Base-by-base conservation (phyloP, 2,329 filamentous ascomycete species). In the Aureobasidium lini region DNA sequence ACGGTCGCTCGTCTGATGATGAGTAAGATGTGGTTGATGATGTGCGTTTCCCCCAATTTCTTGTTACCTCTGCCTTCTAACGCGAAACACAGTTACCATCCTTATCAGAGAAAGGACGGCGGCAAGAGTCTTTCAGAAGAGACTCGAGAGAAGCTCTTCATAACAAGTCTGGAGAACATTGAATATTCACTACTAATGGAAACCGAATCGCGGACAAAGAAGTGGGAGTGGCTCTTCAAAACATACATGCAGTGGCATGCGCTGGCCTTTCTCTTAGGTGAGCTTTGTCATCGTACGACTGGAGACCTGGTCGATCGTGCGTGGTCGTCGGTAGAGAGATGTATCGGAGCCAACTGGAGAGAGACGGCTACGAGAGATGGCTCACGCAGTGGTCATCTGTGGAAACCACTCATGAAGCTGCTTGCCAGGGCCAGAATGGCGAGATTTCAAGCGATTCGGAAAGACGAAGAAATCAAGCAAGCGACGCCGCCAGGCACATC, bases 11-110 rank as follows among this genome's bases (percentile, higher is more conserved):
- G 87, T 9, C 77, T 93, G 34, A 84, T 92, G 62, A 82, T 91
- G 73, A 85, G 85, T 56, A 93, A 91, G 72, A 84, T 91, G 77
- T 89, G 86, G 75, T 78, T 94, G 37, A 81, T 91, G 61, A 81
- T 90, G 2, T 54, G 29, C 43, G 50, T 54, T 13, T 37, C 6
- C 15, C 11, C 2, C 28, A n/a, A 5, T 23, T 8, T 6, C 10
- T 15, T 6, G 6, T 9, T 5, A 13, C 11, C 5, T 4, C 34
- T 10, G 23, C 1, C 3, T 11, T 31, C 50, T 54, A 18, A 54
- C 29, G 40, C 4, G 4, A 16, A 5, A n/a, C 29, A 9, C 16
- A 54, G 50, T 10, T 88, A 93, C 66, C 85, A 93, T 65, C 88
- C 88, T 0, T 80, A 87, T 66, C 83, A 88, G 34, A 81, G 84